Conservation (phyloP, 1,284 basidiomycete species). For the Ceratobasidium sp. region DNA sequence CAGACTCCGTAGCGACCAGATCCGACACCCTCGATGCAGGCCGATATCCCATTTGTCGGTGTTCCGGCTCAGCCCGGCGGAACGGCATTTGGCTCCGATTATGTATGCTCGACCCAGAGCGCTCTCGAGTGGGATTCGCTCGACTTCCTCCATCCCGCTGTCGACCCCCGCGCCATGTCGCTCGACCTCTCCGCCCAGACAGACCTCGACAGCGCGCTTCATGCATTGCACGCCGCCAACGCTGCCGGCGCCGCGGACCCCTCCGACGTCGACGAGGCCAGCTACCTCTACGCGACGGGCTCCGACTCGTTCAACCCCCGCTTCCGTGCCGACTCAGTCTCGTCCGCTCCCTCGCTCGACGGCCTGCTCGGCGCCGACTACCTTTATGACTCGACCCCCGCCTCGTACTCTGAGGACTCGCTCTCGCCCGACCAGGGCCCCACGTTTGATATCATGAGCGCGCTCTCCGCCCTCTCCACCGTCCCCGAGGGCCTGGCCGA, state of each 20-base stretch:
- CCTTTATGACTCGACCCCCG: conserved; percentile 41
- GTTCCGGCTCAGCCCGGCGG: conserved; percentile 38
- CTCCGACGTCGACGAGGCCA: conserved; percentile 51
- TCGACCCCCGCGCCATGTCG: conserved; percentile 59
- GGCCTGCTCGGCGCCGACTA: conserved; percentile 40
- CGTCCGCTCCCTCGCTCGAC: conserved; percentile 56
- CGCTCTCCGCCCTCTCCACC: conserved; percentile 41
- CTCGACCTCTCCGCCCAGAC: conserved; percentile 57
- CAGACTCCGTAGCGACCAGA: conserved; percentile 8
- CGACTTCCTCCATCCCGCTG: conserved; percentile 58
- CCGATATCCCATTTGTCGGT: conserved; percentile 39
- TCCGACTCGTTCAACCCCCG: conserved; percentile 60
- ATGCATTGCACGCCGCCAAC: conserved; percentile 49
- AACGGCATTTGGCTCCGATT: conserved; percentile 41
- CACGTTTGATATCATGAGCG: conserved; percentile 37
- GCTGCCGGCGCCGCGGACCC: conserved; percentile 47
- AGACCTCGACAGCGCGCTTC: conserved; percentile 50
- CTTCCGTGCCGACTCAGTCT: conserved; percentile 70
- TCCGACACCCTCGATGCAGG: conserved; percentile 16
- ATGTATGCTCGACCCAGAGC: conserved; percentile 22
- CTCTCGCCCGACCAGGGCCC: conserved; percentile 20
- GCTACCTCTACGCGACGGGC: conserved; percentile 63
- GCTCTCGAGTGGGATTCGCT: conserved; percentile 49
- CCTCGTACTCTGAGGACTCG: conserved; percentile 42
- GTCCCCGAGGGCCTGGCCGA: conserved; percentile 44